phyloP scores from a whole-genome alignment of 352 stramenopile genomes.

The Globisporangium apiculatum region DNA sequence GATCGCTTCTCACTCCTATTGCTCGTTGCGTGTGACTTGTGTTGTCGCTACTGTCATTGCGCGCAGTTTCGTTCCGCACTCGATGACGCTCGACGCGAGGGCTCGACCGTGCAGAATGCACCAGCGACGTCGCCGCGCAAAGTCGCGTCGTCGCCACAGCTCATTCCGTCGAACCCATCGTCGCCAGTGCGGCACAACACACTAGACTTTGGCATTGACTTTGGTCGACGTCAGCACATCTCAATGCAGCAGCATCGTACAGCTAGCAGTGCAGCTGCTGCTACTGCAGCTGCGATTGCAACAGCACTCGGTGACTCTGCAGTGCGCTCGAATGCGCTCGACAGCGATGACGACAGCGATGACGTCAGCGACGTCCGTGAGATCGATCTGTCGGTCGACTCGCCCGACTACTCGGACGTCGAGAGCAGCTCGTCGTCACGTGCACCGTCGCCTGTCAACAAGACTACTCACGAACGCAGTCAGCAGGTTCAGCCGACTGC shows the following conservation, averaged over 20 bases:
- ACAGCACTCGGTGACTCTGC: not conserved
- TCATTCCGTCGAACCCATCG: constrained; percentile 6
- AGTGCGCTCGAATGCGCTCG: not conserved
- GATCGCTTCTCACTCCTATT: not conserved
- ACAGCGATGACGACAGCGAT: not conserved
- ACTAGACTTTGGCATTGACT: not conserved
- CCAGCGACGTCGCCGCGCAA: constrained; percentile 20
- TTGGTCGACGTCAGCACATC: not conserved
- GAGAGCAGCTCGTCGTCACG: constrained; percentile 5
- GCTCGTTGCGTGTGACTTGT: not conserved
- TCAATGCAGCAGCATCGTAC: not conserved
- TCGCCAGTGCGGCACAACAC: constrained; percentile 6
- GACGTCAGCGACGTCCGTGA: constrained; percentile 6
- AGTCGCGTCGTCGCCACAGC: constrained; percentile 17
- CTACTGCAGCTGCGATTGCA: not conserved
- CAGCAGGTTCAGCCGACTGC: too few species aligned
- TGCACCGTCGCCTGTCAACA: not conserved
- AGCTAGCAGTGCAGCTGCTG: too few species aligned
- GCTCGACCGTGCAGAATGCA: not conserved
- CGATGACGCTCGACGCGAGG: constrained; percentile 6
- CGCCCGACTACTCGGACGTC: constrained; percentile 7
- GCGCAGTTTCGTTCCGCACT: constrained; percentile 11
- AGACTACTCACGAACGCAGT: too few species aligned
- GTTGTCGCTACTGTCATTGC: not conserved
- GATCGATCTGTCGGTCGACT: constrained; percentile 6